phyloP scores from a whole-genome alignment of 345 rosid genomes.

The Citropsis articulata region DNA sequence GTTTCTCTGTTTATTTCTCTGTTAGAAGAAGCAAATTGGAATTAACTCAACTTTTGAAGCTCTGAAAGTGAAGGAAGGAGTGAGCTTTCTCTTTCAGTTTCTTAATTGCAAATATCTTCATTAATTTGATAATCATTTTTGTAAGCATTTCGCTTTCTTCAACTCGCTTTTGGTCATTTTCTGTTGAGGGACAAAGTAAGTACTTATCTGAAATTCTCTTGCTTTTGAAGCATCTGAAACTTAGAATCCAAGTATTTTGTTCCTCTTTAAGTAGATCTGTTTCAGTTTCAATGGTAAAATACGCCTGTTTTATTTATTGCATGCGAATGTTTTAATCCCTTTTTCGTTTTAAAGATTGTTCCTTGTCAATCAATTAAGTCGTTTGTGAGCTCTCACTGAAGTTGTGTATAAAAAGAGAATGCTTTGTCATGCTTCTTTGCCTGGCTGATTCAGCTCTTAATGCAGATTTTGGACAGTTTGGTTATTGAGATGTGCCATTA shows the following conservation, averaged over 20 bases:
- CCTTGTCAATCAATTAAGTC: neutral
- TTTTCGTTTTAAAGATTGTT: neutral
- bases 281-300: slow-evolving; percentile 25
- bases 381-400: slow-evolving; percentile 1
- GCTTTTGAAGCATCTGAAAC: slow-evolving; percentile 36
- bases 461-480: neutral
- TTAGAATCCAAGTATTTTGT: slow-evolving; percentile 35
- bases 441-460: slow-evolving; percentile 3
- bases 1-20: neutral
- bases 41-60: neutral
- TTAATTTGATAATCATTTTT: slow-evolving; percentile 7
- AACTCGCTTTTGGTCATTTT: slow-evolving; percentile 11
- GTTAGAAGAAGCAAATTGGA: neutral
- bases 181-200: slow-evolving; percentile 1
- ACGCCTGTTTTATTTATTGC: slow-evolving; percentile 26
- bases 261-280: slow-evolving; percentile 33
- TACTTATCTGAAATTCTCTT: slow-evolving; percentile 29
- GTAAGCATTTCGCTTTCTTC: slow-evolving; percentile 11
- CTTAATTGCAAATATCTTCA: slow-evolving; percentile 6
- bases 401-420: neutral
- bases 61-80: neutral
- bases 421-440: neutral
- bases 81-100: slow-evolving; percentile 1
- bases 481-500: neutral
- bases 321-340: slow-evolving; percentile 24